These are phyloP conservation scores for Penstemon davidsonii DNA, from an alignment of 257 asterid genomes.

Conservation along the genomic window DNA sequence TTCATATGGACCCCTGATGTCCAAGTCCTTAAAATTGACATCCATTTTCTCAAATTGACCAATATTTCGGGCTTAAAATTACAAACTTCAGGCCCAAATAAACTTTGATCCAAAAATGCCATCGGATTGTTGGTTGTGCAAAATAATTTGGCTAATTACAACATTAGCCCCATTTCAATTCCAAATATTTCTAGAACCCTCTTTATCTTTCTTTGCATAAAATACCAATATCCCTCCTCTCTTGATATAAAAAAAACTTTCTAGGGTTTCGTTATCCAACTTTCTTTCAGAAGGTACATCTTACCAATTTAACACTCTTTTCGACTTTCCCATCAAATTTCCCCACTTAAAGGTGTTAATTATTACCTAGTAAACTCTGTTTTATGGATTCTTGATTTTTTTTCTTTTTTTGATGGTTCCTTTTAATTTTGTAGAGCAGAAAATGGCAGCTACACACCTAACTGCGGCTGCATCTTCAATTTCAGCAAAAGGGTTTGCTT, in stretches of 20 bases:
- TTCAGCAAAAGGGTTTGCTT: slow-evolving; percentile 64
- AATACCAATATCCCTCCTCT: slow-evolving; percentile 25
- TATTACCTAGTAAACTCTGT: neutral
- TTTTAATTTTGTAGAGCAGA: slow-evolving; percentile 28
- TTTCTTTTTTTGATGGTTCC: neutral
- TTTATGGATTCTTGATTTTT: neutral
- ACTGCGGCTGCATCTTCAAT: slow-evolving; percentile 69
- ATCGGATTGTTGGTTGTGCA: too few species aligned
- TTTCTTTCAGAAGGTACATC: slow-evolving; percentile 6
- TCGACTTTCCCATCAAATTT: neutral
- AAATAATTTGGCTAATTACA: neutral
- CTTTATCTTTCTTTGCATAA: slow-evolving; percentile 31
- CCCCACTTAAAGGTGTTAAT: neutral
- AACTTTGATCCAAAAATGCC: too few species aligned
- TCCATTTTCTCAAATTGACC: too few species aligned
- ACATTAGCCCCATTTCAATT: neutral
- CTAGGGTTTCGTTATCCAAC: slow-evolving; percentile 70
- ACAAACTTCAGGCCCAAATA: too few species aligned
- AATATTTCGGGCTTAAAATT: too few species aligned
- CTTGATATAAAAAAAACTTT: slow-evolving; percentile 25
- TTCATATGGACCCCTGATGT: too few species aligned
- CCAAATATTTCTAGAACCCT: slow-evolving; percentile 45
- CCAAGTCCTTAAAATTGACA: too few species aligned
- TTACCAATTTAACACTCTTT: neutral
- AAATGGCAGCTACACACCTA: slow-evolving; percentile 83